These are phyloP conservation scores for Talaromyces albobiverticillius DNA, from an alignment of 2,329 filamentous ascomycete genomes.

Conservation along the genomic window DNA sequence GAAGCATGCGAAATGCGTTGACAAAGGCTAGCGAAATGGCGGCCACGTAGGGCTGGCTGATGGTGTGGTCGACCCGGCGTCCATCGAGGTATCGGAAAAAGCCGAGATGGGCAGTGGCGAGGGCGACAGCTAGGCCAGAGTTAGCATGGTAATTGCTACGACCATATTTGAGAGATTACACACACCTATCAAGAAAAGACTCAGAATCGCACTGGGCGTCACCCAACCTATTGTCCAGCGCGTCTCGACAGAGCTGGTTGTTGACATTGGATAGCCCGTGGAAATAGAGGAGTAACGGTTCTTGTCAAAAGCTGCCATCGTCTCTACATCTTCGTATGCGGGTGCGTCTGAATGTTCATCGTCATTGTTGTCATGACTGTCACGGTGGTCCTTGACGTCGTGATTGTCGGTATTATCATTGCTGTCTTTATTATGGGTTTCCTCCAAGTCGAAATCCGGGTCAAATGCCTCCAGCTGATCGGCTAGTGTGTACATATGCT, in stretches of 20 bases:
- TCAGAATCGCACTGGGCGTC: slow-evolving; percentile 7
- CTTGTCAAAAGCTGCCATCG: no score
- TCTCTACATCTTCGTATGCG: no score
- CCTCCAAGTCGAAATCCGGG: background rate
- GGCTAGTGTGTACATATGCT: slow-evolving; percentile 9
- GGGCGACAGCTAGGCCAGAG: background rate
- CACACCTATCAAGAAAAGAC: slow-evolving; percentile 7
- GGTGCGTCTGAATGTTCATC: no score
- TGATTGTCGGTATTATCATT: background rate
- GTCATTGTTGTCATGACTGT: background rate
- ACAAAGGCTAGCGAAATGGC: slow-evolving; percentile 8
- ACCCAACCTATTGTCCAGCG: slow-evolving; percentile 13
- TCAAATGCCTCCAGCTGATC: slow-evolving; percentile 11
- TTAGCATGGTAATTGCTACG: no score
- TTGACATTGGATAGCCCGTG: background rate
- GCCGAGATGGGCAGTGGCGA: slow-evolving; percentile 9
- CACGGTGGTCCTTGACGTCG: background rate
- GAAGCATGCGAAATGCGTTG: slow-evolving; percentile 8
- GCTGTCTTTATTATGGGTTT: background rate
- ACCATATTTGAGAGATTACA: no score
- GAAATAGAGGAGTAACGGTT: background rate
- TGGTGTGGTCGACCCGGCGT: background rate
- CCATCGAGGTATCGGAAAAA: slow-evolving; percentile 6
- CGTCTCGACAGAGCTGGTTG: background rate
- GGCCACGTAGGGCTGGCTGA: slow-evolving; percentile 5